These are phyloP conservation scores for Candida coquimbonensis DNA, from an alignment of 805 yeast genomes.

Conservation along the genomic window DNA sequence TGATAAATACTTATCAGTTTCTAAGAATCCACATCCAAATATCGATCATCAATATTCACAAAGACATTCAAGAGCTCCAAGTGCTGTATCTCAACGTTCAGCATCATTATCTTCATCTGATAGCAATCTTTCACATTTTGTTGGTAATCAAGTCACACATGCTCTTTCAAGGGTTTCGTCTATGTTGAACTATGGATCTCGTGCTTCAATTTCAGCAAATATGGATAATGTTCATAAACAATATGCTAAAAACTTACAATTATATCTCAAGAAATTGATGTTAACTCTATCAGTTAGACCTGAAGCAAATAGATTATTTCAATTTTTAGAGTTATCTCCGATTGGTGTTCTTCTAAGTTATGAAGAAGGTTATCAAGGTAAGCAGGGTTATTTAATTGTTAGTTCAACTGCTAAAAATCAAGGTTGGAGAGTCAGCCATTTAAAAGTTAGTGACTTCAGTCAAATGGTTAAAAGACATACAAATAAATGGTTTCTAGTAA, in stretches of 20 bases:
- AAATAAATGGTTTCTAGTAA: conserved; percentile 83
- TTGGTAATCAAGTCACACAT: conserved; percentile 5
- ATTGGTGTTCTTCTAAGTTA: conserved; percentile 76
- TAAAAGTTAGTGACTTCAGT: conserved; percentile 66
- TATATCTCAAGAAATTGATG: conserved; percentile 59
- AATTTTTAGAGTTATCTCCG: conserved; percentile 86
- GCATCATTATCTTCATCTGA: background rate
- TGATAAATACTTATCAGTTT: conserved; percentile 18
- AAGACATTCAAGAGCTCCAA: background rate
- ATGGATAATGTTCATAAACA: conserved; percentile 2
- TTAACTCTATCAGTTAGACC: conserved; percentile 59
- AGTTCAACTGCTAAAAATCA: conserved; percentile 80
- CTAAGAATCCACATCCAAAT: background rate
- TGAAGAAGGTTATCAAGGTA: conserved; percentile 69
- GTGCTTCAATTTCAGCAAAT: background rate
- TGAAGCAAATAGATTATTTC: conserved; percentile 75
- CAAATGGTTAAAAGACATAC: conserved; percentile 90
- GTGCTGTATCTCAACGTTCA: background rate
- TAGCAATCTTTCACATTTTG: conserved; percentile 4
- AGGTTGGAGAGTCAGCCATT: conserved; percentile 95
- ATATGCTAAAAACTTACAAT: conserved; percentile 43
- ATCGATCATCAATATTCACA: background rate
- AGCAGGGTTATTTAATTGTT: conserved; percentile 79
- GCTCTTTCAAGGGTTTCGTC: conserved; percentile 14
- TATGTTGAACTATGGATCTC: background rate